phyloP scores from a whole-genome alignment of 106 monocot genomes.

The Dactylorhiza incarnata region DNA sequence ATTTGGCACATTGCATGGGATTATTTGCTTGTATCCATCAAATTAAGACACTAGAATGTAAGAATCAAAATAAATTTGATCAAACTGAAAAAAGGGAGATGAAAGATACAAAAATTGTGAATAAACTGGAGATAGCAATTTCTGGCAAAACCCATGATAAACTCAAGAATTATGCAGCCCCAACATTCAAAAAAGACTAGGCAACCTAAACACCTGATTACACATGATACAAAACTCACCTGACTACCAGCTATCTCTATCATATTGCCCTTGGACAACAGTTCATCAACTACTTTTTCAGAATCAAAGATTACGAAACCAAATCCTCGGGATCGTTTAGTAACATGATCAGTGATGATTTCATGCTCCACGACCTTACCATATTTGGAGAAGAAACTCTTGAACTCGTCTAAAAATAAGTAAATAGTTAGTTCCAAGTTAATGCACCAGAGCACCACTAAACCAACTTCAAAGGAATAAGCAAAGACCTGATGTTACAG shows the following conservation, averaged over 20 bases:
- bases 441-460: background rate
- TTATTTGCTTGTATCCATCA: too few species aligned
- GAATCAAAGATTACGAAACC: slow-evolving; percentile 83
- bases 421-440: background rate
- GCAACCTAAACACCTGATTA: background rate
- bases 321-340: slow-evolving; percentile 87
- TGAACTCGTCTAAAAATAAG: slow-evolving; percentile 65
- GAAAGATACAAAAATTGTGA: too few species aligned
- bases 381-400: slow-evolving; percentile 67
- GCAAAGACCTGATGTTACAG: slow-evolving; percentile 57
- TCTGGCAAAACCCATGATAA: too few species aligned
- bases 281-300: slow-evolving; percentile 74
- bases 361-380: slow-evolving; percentile 83
- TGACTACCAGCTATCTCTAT: slow-evolving; percentile 81
- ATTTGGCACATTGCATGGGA: too few species aligned
- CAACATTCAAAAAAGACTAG: background rate
- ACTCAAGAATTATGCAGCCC: too few species aligned
- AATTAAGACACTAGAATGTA: too few species aligned
- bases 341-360: slow-evolving; percentile 78
- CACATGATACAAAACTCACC: slow-evolving; percentile 35
- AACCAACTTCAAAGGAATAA: background rate
- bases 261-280: slow-evolving; percentile 88
- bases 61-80: too few species aligned
- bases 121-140: too few species aligned
- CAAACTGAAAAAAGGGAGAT: too few species aligned